Evolutionary conservation across 2,329 filamentous ascomycete species (phyloP).

Genomic region (Madurella mycetomatis): DNA sequence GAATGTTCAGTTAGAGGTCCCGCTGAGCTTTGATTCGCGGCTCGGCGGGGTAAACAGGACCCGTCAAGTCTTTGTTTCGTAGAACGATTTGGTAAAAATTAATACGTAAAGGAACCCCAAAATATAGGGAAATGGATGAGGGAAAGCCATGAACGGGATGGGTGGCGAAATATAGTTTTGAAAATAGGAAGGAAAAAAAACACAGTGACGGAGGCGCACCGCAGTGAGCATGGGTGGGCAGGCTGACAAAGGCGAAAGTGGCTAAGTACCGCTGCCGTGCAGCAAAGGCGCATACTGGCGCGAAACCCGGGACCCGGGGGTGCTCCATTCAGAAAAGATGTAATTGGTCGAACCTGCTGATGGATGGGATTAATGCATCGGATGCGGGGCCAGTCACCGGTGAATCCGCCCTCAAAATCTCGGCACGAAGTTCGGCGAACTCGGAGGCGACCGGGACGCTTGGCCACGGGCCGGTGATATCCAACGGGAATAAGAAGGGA

Average conservation of each 20-base stretch:
- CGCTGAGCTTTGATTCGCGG: not conserved
- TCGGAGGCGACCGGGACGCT: no score
- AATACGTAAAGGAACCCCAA: not conserved
- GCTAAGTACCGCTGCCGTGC: not conserved
- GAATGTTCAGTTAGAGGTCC: not conserved
- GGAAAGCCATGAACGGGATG: not conserved
- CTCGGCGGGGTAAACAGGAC: not conserved
- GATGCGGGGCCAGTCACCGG: not conserved
- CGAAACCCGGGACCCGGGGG: not conserved
- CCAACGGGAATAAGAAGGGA: no score
- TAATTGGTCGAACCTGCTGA: not conserved
- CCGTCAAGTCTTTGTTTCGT: not conserved
- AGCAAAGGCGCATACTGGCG: not conserved
- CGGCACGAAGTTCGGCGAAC: not conserved
- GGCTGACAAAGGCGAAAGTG: not conserved
- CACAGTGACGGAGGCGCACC: not conserved
- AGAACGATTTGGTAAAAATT: not conserved
- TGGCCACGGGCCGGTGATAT: no score
- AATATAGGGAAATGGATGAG: not conserved
- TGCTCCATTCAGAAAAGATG: not conserved
- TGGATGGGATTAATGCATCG: not conserved
- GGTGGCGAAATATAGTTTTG: not conserved
- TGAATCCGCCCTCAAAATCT: not conserved
- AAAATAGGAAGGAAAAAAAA: not conserved
- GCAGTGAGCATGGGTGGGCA: conserved; percentile 1